phyloP scores from a whole-genome alignment of 139 green algal species.

The Chlamydomonas sp. region DNA sequence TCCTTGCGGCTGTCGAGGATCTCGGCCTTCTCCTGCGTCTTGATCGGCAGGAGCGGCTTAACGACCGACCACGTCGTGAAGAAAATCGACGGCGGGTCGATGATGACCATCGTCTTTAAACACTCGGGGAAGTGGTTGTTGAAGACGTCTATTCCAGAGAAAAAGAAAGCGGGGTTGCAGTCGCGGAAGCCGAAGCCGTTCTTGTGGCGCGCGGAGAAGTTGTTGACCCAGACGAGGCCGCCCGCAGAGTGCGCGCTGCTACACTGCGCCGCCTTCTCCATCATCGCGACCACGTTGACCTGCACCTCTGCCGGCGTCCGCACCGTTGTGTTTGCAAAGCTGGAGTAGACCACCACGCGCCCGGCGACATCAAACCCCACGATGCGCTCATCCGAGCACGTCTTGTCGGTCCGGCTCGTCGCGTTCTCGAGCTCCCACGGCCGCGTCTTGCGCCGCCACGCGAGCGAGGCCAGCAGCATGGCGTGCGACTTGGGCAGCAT shows the following conservation, averaged over 20 bases:
- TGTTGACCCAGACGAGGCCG: conserved; percentile 23
- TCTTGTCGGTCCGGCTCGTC: conserved; percentile 16
- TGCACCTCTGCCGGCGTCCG: conserved; percentile 16
- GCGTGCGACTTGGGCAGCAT: background rate
- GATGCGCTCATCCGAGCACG: conserved; percentile 16
- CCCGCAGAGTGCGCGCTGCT: conserved; percentile 9
- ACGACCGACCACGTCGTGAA: conserved; percentile 19
- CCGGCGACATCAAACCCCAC: conserved; percentile 19
- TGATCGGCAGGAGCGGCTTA: conserved; percentile 22
- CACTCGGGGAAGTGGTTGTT: conserved; percentile 25
- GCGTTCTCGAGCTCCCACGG: conserved; percentile 17
- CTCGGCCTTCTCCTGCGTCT: conserved; percentile 18
- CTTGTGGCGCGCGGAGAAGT: conserved; percentile 21
- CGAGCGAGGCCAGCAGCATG: conserved; percentile 12
- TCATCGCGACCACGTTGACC: background rate
- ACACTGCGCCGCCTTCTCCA: conserved; percentile 21
- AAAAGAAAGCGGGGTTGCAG: conserved; percentile 15
- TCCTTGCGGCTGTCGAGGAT: conserved; percentile 2
- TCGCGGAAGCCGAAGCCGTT: conserved; percentile 19
- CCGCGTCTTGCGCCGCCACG: background rate
- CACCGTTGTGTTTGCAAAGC: conserved; percentile 12
- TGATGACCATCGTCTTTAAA: conserved; percentile 20
- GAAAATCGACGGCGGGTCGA: conserved; percentile 25
- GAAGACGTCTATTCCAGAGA: conserved; percentile 12
- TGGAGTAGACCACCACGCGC: conserved; percentile 21